A percentile compares a stretch with the other conserved stretches of the same genome.
Conservation (phyloP, 2,329 filamentous ascomycete species). For the Aureobasidium uvarum region DNA sequence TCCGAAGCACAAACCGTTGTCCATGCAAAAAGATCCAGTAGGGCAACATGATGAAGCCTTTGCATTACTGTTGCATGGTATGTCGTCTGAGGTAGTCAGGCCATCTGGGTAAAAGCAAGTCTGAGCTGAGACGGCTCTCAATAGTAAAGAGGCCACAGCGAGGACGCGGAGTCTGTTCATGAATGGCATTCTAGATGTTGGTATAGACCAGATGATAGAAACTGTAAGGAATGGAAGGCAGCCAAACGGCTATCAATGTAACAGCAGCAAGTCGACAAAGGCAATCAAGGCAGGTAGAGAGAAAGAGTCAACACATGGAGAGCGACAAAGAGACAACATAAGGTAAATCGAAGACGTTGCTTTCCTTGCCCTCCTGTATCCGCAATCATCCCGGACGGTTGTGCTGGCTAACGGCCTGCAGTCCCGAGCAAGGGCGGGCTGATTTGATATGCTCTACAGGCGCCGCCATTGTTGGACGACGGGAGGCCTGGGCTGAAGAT, state of each 20-base stretch:
- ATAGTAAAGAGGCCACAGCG: neutral
- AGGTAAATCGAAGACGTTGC: slow-evolving; percentile 16
- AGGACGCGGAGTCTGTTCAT: slow-evolving; percentile 8
- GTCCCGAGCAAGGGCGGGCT: slow-evolving; percentile 18
- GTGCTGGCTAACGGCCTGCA: slow-evolving; percentile 18
- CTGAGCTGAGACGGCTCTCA: slow-evolving; percentile 29
- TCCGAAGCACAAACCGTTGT: slow-evolving; percentile 37
- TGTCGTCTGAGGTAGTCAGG: slow-evolving; percentile 32
- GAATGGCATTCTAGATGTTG: slow-evolving; percentile 16
- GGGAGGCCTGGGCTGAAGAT: slow-evolving; percentile 6
- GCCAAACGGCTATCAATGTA: slow-evolving; percentile 7
- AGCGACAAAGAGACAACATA: slow-evolving; percentile 15
- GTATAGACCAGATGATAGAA: neutral
- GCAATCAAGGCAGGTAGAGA: slow-evolving; percentile 6
- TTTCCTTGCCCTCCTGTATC: slow-evolving; percentile 17
- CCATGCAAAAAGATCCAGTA: slow-evolving; percentile 36
- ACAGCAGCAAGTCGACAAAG: neutral
- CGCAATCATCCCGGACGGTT: slow-evolving; percentile 19
- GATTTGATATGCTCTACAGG: slow-evolving; percentile 19
- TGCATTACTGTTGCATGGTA: slow-evolving; percentile 31
- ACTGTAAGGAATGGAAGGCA: neutral
- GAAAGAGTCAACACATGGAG: neutral
- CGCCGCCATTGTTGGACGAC: neutral
- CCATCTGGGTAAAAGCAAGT: slow-evolving; percentile 37
- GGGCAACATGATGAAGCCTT: slow-evolving; percentile 35